phyloP scores from a whole-genome alignment of 2,329 filamentous ascomycete species.

The Diaporthe australafricana region DNA sequence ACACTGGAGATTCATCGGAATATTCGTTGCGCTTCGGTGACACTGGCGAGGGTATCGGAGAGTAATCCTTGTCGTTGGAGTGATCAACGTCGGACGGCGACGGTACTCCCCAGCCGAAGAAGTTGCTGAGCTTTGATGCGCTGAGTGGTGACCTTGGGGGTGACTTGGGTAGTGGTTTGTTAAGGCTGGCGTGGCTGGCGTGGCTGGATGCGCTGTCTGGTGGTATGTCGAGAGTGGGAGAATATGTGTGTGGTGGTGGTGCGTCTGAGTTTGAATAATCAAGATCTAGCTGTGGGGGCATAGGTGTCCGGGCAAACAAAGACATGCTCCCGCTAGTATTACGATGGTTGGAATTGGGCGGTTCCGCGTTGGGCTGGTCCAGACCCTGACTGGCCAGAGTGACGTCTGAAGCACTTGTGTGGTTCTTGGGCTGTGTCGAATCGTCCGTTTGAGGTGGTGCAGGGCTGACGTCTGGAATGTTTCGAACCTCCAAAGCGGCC shows the following conservation, averaged over 20 bases:
- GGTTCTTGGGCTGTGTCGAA: conserved; percentile 52
- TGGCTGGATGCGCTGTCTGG: conserved; percentile 38
- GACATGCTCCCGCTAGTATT: conserved; percentile 57
- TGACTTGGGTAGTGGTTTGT: conserved; percentile 67
- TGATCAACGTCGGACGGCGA: conserved; percentile 61
- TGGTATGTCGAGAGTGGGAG: conserved; percentile 39
- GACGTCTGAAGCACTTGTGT: conserved; percentile 56
- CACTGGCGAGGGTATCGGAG: conserved; percentile 63
- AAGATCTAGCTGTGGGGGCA: conserved; percentile 65
- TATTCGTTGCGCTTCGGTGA: conserved; percentile 54
- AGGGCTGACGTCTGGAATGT: conserved; percentile 56
- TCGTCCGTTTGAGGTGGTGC: conserved; percentile 55
- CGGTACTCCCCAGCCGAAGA: conserved; percentile 66
- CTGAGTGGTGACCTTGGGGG: conserved; percentile 64
- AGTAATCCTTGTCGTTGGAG: conserved; percentile 60
- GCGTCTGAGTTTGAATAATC: conserved; percentile 52
- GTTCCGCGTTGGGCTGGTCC: conserved; percentile 38
- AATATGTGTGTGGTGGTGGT: conserved; percentile 42
- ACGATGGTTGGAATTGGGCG: conserved; percentile 48
- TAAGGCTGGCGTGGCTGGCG: conserved; percentile 49
- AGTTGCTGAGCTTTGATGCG: conserved; percentile 60
- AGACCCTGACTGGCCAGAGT: conserved; percentile 49
- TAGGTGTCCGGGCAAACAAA: conserved; percentile 61
- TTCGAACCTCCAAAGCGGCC: conserved; percentile 47
- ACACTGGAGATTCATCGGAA: conserved; percentile 56